Percentiles rank a stretch among this genome's conserved stretches.
Evolutionary conservation across 257 asterid species (phyloP).

Genomic region (Fraxinus pennsylvanica): DNA sequence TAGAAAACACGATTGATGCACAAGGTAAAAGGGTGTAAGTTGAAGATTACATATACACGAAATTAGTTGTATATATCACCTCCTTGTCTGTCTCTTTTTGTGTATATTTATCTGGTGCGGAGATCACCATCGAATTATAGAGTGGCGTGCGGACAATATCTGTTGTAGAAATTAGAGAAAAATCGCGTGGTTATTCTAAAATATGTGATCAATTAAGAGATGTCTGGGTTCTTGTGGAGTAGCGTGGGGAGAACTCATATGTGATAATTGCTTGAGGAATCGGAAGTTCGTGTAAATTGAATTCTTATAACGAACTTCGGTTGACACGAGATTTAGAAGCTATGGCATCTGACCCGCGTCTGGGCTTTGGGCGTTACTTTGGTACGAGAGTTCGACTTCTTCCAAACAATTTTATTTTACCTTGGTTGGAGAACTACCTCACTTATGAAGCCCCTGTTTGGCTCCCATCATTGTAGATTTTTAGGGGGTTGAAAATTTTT

Average conservation of each 20-base stretch:
- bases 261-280: not conserved
- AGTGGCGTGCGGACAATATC: not conserved
- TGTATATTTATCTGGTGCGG: not conserved
- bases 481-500: too few species aligned
- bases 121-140: not conserved
- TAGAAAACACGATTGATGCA: not conserved
- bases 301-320: conserved; percentile 22
- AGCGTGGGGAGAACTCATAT: not conserved
- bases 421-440: too few species aligned
- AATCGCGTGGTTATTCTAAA: not conserved
- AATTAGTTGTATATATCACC: not conserved
- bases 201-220: not conserved
- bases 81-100: not conserved
- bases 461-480: too few species aligned
- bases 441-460: too few species aligned
- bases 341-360: not conserved
- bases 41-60: not conserved
- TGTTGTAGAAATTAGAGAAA: not conserved
- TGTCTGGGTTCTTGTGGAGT: not conserved
- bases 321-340: conserved; percentile 9
- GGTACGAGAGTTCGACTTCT: too few species aligned
- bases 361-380: too few species aligned
- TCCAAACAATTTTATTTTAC: too few species aligned
- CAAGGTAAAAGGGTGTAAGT: not conserved
- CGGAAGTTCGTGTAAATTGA: not conserved